Evolutionary conservation across 306 rosid genomes (phyloP).

Genomic region (Glycyrrhiza uralensis): DNA sequence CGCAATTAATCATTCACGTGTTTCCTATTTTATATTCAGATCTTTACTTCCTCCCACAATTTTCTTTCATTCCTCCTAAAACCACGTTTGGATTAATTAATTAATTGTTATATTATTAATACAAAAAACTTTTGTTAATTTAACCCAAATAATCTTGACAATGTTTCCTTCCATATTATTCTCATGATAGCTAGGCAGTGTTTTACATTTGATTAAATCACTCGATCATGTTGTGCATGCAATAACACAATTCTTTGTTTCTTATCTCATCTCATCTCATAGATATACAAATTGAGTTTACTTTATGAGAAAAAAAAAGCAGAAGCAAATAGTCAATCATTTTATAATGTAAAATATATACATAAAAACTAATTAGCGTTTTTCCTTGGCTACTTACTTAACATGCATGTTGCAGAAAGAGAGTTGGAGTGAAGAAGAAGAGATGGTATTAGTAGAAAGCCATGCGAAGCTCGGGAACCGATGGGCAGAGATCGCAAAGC

Average conservation of each 20-base stretch:
- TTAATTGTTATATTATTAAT: neutral
- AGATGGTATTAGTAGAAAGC: slow-evolving; percentile 55
- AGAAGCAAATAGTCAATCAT: no score
- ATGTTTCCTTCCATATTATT: neutral
- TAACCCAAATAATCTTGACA: neutral
- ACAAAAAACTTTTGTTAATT: neutral
- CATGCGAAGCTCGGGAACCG: slow-evolving; percentile 69
- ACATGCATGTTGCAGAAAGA: slow-evolving; percentile 43
- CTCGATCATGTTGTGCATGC: neutral
- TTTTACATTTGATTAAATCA: neutral
- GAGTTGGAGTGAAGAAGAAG: slow-evolving; percentile 49
- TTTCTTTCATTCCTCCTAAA: neutral
- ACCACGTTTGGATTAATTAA: neutral
- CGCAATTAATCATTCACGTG: neutral
- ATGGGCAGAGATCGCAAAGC: slow-evolving; percentile 88
- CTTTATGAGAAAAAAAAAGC: no score
- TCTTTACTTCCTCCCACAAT: neutral
- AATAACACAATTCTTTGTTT: neutral
- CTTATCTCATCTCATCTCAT: neutral
- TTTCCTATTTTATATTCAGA: neutral
- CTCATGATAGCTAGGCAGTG: no score
- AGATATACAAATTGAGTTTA: neutral
- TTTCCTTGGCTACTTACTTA: no score
- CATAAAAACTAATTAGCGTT: no score
- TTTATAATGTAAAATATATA: no score